phyloP scores from a whole-genome alignment of 345 rosid genomes.

The Aethionema arabicum region DNA sequence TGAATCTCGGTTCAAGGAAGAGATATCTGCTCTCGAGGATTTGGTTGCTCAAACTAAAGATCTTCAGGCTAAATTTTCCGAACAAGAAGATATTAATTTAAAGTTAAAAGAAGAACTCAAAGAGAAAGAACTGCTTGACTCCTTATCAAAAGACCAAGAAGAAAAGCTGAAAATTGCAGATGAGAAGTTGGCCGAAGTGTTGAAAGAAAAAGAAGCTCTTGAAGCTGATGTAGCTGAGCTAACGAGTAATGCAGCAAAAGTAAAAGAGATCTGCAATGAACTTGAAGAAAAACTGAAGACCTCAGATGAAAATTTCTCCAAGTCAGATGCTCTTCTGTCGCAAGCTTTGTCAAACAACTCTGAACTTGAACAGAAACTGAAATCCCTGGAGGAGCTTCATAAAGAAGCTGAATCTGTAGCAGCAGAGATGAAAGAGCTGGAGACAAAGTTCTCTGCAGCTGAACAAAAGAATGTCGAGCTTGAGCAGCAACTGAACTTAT shows the following conservation, averaged over 20 bases:
- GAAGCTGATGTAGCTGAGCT: conserved; percentile 55
- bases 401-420: conserved; percentile 59
- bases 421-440: conserved; percentile 66
- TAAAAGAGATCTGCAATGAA: conserved; percentile 51
- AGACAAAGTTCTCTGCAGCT: conserved; percentile 53
- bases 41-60: conserved; percentile 48
- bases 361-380: conserved; percentile 74
- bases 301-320: conserved; percentile 61
- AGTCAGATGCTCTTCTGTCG: conserved; percentile 66
- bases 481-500: conserved; percentile 60
- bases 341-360: conserved; percentile 64
- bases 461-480: conserved; percentile 78
- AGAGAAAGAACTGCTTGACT: conserved; percentile 51
- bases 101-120: conserved; percentile 49
- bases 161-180: conserved; percentile 60
- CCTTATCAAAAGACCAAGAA: conserved; percentile 57
- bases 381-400: conserved; percentile 66
- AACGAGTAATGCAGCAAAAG: conserved; percentile 38
- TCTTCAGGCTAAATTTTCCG: conserved; percentile 54
- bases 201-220: conserved; percentile 59
- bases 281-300: conserved; percentile 66
- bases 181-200: conserved; percentile 63
- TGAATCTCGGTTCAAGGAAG: conserved; percentile 65
- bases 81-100: conserved; percentile 46
- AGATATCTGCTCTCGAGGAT: conserved; percentile 51